A percentile compares a stretch with the other conserved stretches of the same genome.
These are phyloP conservation scores for Sporisorium reilianum DNA, from an alignment of 1,284 basidiomycete species.

Conservation along the genomic window DNA sequence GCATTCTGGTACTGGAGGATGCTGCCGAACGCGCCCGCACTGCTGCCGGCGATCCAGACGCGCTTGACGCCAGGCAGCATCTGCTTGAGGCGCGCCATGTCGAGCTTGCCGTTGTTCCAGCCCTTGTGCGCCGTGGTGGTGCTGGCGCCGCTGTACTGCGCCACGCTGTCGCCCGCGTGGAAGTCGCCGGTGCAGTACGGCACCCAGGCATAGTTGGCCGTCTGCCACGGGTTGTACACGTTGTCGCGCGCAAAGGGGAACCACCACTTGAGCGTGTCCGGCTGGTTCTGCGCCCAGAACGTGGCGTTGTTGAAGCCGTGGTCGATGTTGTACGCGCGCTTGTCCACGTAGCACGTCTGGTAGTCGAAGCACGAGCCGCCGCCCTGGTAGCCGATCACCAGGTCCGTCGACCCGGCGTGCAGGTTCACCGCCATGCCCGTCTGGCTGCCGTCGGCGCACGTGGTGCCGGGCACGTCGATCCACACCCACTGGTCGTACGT, in stretches of 20 bases:
- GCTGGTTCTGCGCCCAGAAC: constrained; percentile 20
- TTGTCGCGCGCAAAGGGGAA: constrained; percentile 32
- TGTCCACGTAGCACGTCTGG: constrained; percentile 18
- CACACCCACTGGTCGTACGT: constrained; percentile 25
- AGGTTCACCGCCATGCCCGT: constrained; percentile 39
- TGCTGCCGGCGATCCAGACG: constrained; percentile 21
- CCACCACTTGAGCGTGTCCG: constrained; percentile 17
- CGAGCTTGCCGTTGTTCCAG: constrained; percentile 17
- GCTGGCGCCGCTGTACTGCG: constrained; percentile 16
- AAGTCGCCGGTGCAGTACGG: constrained; percentile 45
- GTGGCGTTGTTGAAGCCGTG: constrained; percentile 18
- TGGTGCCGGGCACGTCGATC: constrained; percentile 34
- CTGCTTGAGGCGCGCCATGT: constrained; percentile 20
- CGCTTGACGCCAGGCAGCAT: constrained; percentile 15
- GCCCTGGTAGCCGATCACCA: constrained; percentile 26
- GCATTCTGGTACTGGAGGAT: constrained; percentile 39
- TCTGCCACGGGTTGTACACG: constrained; percentile 26
- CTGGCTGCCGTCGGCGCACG: constrained; percentile 24
- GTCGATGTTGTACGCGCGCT: constrained; percentile 28
- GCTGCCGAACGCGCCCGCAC: constrained; percentile 29
- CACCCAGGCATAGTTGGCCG: constrained; percentile 27
- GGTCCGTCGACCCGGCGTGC: constrained; percentile 19
- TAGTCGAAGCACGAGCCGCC: constrained; percentile 43
- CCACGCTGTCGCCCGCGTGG: constrained; percentile 30
- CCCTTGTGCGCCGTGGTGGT: constrained; percentile 19